Base-by-base conservation (phyloP, 2,329 filamentous ascomycete genomes). In the Remersonia thermophila region DNA sequence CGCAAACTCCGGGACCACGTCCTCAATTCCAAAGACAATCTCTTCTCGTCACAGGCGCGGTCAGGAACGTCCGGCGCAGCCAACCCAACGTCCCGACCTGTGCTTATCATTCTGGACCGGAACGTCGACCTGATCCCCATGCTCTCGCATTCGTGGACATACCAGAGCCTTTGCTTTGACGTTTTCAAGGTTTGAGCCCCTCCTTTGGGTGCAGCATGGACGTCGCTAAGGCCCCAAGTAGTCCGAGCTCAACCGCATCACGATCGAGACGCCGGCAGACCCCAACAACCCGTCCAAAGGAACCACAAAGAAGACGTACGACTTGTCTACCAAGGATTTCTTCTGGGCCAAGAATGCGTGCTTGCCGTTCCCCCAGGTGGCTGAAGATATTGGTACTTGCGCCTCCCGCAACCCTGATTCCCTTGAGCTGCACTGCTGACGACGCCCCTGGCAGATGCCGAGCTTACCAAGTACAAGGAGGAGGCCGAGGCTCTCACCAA, bases 41-140 rank as follows among this genome's bases (percentile, higher is more conserved):
- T 98, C 4, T 98, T 98, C 58, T 93, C 86, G 0, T 40, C 45
- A 26, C 61, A 63, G 28, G 41, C 51, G 35, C 70, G 82, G 42
- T 67, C 77, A 2, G 61, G 67, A 7, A 63, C 63, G 26, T 63
- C 67, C n/a, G 61, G 68, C 6, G 58, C 69, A 1, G 69, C 72
- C 12, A 79, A 82, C 0, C 72, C 80, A 2, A 73, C 78, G 7
- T 83, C 84, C 16, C 69, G 93, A 33, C 91, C 93, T 1, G 85
- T 96, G 0, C 73, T 98, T 31, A 77, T 98, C 47, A 82, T 98
- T 35, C 80, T 96, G 32, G 91, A 98, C 59, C 80, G 91, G 48
- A 96, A 95, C 52, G 79, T 98, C 30, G 91, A 98, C 57, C 63
- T 98, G 36, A 85, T 94, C 45, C 87, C 91, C 2, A 96, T 98